Evolutionary conservation across 164 flowering plant species (phyloP).

Genomic region (Annona squamosa): DNA sequence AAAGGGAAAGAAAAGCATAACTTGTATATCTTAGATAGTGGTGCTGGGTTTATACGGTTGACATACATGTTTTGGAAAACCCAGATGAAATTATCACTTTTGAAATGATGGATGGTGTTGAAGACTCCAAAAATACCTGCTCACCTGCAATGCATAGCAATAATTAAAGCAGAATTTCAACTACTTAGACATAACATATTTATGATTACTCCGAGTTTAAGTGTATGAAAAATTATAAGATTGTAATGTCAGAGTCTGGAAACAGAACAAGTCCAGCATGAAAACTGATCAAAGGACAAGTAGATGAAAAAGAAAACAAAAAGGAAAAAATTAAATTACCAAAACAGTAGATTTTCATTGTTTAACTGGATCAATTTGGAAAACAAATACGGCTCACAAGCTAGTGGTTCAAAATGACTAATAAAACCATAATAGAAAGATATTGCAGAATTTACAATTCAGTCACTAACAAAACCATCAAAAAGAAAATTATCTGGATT

Average conservation of each 20-base stretch:
- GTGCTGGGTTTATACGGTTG: neutral
- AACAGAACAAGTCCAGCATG: neutral
- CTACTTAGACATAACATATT: neutral
- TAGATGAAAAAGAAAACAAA: neutral
- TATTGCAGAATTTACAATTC: no score
- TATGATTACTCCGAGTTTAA: neutral
- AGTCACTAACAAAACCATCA: no score
- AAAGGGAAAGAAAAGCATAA: neutral
- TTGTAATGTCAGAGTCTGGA: neutral
- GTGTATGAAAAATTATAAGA: neutral
- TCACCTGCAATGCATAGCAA: constrained; percentile 53
- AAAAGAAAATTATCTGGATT: no score
- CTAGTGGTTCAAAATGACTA: no score
- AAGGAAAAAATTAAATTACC: no score
- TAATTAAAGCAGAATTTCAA: neutral
- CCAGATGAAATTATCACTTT: constrained; percentile 66
- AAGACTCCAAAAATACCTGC: constrained; percentile 61
- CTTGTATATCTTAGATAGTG: neutral
- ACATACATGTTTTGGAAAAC: constrained; percentile 67
- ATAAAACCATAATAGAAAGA: no score
- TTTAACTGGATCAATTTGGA: no score
- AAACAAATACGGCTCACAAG: no score
- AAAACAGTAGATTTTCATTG: neutral
- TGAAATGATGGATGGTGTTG: constrained; percentile 51
- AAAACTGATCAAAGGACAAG: neutral